Percentiles rank a stretch among this genome's conserved stretches.
Evolutionary conservation across 1,284 basidiomycete species (phyloP).

Genomic region (Prillingera fragicola): DNA sequence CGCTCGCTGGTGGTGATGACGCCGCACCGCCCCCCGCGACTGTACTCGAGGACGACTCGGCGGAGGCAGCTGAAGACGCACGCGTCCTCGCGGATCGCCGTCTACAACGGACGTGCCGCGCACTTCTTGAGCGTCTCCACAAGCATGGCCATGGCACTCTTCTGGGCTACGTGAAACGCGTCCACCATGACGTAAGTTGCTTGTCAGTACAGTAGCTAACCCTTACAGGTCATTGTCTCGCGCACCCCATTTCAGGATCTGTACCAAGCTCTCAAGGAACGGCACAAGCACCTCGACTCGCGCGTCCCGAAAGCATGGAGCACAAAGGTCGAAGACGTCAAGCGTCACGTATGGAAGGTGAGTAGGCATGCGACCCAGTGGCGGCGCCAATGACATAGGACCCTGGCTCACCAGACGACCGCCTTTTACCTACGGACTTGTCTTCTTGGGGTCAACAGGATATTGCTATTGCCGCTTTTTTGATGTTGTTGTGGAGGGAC

Average conservation of each 20-base stretch:
- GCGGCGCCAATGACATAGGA: conserved; percentile 14
- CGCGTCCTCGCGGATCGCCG: conserved; percentile 42
- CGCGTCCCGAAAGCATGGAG: conserved; percentile 79
- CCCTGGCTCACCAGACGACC: conserved; percentile 28
- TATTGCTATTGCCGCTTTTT: conserved; percentile 83
- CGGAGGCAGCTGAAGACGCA: conserved; percentile 4
- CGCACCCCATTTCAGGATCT: conserved; percentile 80
- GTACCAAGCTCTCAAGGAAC: conserved; percentile 76
- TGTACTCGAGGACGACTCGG: conserved; percentile 12
- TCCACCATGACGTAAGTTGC: conserved; percentile 63
- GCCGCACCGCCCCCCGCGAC: conserved; percentile 9
- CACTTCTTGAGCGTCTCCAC: conserved; percentile 74
- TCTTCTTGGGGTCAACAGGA: conserved; percentile 55
- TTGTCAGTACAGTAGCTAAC: background rate
- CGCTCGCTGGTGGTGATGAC: conserved; percentile 23
- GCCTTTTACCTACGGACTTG: conserved; percentile 22
- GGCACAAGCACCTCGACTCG: conserved; percentile 74
- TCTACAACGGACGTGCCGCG: conserved; percentile 71
- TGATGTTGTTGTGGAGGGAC: conserved; percentile 83
- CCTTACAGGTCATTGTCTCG: conserved; percentile 56
- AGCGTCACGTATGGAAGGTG: conserved; percentile 48
- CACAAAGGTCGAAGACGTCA: conserved; percentile 44
- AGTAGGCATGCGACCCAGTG: too few species aligned
- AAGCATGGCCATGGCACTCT: conserved; percentile 77
- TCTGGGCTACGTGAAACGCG: conserved; percentile 77